These are phyloP conservation scores for Cardamine occulta DNA, from an alignment of 345 rosid genomes.

Conservation along the genomic window DNA sequence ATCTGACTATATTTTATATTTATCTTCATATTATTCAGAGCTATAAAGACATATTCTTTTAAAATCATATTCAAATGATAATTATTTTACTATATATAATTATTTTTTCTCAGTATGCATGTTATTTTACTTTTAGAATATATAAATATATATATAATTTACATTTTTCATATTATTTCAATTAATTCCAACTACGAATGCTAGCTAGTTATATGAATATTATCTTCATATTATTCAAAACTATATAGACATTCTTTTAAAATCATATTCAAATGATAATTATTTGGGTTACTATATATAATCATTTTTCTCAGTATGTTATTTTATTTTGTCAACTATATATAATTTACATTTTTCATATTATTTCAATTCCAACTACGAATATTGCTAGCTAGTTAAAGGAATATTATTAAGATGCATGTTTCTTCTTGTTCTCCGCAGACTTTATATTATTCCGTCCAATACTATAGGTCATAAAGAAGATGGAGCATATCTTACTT, in stretches of 20 bases:
- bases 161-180: too few species aligned
- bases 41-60: too few species aligned
- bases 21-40: too few species aligned
- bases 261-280: not conserved
- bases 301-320: not conserved
- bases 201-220: too few species aligned
- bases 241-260: not conserved
- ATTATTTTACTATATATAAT: too few species aligned
- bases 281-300: not conserved
- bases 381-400: not conserved
- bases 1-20: too few species aligned
- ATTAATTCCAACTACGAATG: too few species aligned
- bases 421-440: not conserved
- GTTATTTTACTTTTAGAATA: too few species aligned
- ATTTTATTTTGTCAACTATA: not conserved
- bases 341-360: not conserved
- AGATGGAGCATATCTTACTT: slow-evolving; percentile 23
- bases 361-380: not conserved
- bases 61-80: too few species aligned
- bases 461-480: slow-evolving; percentile 11
- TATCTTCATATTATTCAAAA: too few species aligned
- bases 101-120: too few species aligned
- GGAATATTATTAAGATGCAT: not conserved
- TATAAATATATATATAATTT: too few species aligned
- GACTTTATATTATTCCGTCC: slow-evolving; percentile 15